A percentile compares a stretch with the other conserved stretches of the same genome.
Evolutionary conservation across 495 filamentous ascomycete genomes (phyloP).

Genomic region (Tuber brumale): DNA sequence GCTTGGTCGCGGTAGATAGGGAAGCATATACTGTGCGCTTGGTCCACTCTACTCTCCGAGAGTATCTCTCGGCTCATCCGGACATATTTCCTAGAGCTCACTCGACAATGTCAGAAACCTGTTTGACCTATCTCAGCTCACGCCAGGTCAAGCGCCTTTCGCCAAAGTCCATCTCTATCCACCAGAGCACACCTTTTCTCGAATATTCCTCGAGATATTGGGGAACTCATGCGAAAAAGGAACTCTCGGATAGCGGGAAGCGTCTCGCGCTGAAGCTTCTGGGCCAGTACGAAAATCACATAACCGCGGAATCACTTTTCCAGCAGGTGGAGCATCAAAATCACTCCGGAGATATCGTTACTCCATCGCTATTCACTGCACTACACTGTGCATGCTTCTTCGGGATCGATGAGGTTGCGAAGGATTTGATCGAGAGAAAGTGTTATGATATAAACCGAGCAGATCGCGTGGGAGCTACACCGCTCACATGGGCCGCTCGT

Average conservation of each 20-base stretch:
- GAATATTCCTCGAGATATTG: background rate
- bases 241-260: background rate
- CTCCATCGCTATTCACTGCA: background rate
- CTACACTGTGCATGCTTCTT: background rate
- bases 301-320: background rate
- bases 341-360: background rate
- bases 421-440: background rate
- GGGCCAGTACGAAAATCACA: background rate
- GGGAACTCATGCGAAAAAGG: background rate
- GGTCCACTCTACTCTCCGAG: background rate
- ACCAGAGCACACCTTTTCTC: background rate
- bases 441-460: background rate
- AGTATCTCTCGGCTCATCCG: background rate
- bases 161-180: background rate
- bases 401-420: background rate
- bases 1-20: background rate
- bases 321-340: background rate
- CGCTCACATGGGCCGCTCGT: background rate
- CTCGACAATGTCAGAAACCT: background rate
- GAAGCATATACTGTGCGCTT: background rate
- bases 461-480: background rate
- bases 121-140: background rate
- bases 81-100: background rate
- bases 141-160: background rate
- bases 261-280: background rate